Evolutionary conservation across 140 eudicot genomes (phyloP).

Genomic region (Artemisia princeps): DNA sequence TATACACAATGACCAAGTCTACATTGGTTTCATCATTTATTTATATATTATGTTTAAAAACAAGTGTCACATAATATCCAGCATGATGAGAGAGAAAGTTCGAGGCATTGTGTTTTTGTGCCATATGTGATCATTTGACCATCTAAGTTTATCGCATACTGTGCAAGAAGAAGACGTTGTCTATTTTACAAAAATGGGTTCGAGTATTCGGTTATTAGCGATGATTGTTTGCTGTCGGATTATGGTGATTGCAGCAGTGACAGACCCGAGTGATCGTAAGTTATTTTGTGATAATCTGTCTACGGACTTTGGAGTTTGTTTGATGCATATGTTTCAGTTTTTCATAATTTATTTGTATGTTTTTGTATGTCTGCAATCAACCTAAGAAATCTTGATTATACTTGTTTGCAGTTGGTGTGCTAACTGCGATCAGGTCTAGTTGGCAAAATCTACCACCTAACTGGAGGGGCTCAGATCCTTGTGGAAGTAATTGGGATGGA

Average conservation of each 20-base stretch:
- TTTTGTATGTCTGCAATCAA: background rate
- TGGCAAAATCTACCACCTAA: slow-evolving; percentile 73
- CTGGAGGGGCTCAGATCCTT: slow-evolving; percentile 83
- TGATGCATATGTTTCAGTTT: background rate
- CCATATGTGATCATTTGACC: slow-evolving; percentile 24
- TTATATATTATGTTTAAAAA: background rate
- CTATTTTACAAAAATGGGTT: slow-evolving; percentile 37
- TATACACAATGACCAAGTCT: slow-evolving; percentile 23
- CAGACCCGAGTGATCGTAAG: slow-evolving; percentile 59
- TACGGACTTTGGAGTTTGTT: background rate
- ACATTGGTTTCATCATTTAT: slow-evolving; percentile 32
- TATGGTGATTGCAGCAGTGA: slow-evolving; percentile 36
- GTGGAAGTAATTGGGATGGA: slow-evolving; percentile 77
- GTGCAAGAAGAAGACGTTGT: slow-evolving; percentile 12
- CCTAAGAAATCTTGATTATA: slow-evolving; percentile 15
- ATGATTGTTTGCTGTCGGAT: slow-evolving; percentile 37
- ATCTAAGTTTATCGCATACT: slow-evolving; percentile 11
- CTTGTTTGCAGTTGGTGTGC: slow-evolving; percentile 49
- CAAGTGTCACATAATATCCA: slow-evolving; percentile 19
- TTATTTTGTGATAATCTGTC: background rate
- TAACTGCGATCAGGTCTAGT: slow-evolving; percentile 48
- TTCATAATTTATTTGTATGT: background rate
- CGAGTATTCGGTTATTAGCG: slow-evolving; percentile 25
- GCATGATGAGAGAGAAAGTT: slow-evolving; percentile 16
- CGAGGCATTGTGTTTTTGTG: slow-evolving; percentile 17